phyloP scores from a whole-genome alignment of 345 rosid genomes.

The Melastoma malabathricum region DNA sequence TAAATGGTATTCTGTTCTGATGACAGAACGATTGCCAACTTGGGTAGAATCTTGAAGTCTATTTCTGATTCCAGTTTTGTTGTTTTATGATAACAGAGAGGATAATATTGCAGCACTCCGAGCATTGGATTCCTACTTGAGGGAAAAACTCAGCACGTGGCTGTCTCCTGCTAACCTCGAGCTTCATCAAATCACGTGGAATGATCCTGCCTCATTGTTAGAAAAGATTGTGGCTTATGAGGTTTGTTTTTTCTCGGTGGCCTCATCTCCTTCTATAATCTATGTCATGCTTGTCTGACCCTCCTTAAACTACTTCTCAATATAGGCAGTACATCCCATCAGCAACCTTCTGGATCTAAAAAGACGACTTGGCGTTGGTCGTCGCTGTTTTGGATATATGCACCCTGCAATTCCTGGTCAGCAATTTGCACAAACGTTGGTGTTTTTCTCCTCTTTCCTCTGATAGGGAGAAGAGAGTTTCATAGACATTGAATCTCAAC shows the following conservation, averaged over 20 bases:
- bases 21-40: too few species aligned
- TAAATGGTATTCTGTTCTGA: too few species aligned
- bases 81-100: constrained; percentile 30
- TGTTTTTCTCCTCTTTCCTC: too few species aligned
- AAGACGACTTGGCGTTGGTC: constrained; percentile 78
- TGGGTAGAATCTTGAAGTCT: too few species aligned
- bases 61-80: background rate
- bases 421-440: constrained; percentile 4
- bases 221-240: constrained; percentile 93
- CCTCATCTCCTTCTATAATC: background rate
- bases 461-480: too few species aligned
- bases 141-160: constrained; percentile 84
- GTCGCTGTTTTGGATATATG: constrained; percentile 80
- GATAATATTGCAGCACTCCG: constrained; percentile 53
- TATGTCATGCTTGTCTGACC: constrained; percentile 2
- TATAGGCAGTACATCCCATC: constrained; percentile 93
- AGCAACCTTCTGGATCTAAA: constrained; percentile 83
- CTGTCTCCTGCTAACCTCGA: constrained; percentile 83
- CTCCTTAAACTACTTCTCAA: background rate
- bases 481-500: too few species aligned
- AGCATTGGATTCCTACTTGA: constrained; percentile 58
- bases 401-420: constrained; percentile 90
- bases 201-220: constrained; percentile 82
- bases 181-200: constrained; percentile 92
- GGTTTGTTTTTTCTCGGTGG: constrained; percentile 25